Base-by-base conservation (phyloP, 495 filamentous ascomycete species). In the Parachaetomium inaequale region DNA sequence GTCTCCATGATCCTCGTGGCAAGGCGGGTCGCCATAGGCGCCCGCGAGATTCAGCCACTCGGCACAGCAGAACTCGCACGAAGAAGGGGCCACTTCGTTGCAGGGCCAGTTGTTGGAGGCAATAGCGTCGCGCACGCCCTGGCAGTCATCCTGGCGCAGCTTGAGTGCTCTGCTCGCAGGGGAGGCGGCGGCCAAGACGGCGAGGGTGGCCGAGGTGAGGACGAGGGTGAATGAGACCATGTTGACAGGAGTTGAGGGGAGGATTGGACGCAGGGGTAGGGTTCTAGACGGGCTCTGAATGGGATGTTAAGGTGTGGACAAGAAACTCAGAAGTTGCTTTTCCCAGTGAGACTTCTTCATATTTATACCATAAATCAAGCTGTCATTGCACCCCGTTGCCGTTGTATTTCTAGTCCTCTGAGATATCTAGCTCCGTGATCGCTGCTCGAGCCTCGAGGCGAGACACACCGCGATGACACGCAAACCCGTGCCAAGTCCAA, bases 131-230 rank as follows among this genome's bases (percentile, higher is more conserved):
- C 47, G 47, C 4, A 51, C 47, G 5, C 4, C 47, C 12, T 51
- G 10, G 15, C 47, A 51, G 4, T 51, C 47, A 7, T 31, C 14
- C 26, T 31, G 47, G 26, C 47, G 47, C 28, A 21, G 25, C 25
- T 31, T 31, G 26, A 51, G 26, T 8, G 26, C 7, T 11, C 25
- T 29, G 26, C 11, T 15, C 2, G 51, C 19, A 7, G 51, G 31
- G 17, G 34, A 34, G 32, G 51, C 51, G n/a, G 32, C 34, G 3
- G 31, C 32, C 51, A 55, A 1, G 85, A n/a, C 23, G 42, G 28
- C 21, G n/a, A 52, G 36, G 19, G 31, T 57, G 42, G 19, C 34
- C 34, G n/a, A n/a, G n/a, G 56, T 36, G 42, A 59, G 11, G 43
- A 59, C 7, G 31, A 50, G 11, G 28, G 10, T 59, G 56, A 59